These are phyloP conservation scores for Trichoderma brevicompactum DNA, from an alignment of 2,329 filamentous ascomycete species.

Conservation along the genomic window DNA sequence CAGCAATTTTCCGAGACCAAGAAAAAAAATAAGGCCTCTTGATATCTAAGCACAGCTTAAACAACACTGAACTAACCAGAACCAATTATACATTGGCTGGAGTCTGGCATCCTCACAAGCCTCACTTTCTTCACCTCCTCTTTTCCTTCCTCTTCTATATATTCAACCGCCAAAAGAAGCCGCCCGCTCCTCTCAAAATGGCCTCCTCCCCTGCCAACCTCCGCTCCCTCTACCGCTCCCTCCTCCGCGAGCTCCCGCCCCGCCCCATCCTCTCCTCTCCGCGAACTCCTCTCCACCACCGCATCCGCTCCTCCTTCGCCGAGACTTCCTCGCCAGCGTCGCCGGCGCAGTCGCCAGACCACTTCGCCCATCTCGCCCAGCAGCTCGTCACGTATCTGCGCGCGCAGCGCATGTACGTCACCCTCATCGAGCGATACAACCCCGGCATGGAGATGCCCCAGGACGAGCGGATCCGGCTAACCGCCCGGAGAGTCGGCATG, in stretches of 20 bases:
- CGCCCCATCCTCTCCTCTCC: constrained; percentile 59
- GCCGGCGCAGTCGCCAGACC: constrained; percentile 38
- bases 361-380: constrained; percentile 55
- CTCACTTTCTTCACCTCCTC: not conserved
- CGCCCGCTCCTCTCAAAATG: constrained; percentile 33
- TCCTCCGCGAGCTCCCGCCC: constrained; percentile 87
- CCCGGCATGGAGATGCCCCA: constrained; percentile 86
- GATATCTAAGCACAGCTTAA: no score
- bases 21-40: constrained; percentile 1
- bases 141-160: not conserved
- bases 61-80: no score
- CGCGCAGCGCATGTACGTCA: constrained; percentile 83
- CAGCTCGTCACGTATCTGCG: constrained; percentile 80
- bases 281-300: constrained; percentile 57
- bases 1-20: constrained; percentile 19
- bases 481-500: constrained; percentile 87
- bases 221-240: constrained; percentile 81
- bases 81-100: not conserved
- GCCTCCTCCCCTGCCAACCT: constrained; percentile 53
- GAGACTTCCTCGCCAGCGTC: constrained; percentile 37
- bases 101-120: not conserved
- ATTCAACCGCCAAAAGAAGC: no score
- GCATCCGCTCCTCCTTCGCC: constrained; percentile 40
- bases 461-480: constrained; percentile 81
- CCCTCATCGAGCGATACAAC: constrained; percentile 88